These are phyloP conservation scores for Diaporthe nobilis DNA, from an alignment of 2,329 filamentous ascomycete species.

Conservation along the genomic window DNA sequence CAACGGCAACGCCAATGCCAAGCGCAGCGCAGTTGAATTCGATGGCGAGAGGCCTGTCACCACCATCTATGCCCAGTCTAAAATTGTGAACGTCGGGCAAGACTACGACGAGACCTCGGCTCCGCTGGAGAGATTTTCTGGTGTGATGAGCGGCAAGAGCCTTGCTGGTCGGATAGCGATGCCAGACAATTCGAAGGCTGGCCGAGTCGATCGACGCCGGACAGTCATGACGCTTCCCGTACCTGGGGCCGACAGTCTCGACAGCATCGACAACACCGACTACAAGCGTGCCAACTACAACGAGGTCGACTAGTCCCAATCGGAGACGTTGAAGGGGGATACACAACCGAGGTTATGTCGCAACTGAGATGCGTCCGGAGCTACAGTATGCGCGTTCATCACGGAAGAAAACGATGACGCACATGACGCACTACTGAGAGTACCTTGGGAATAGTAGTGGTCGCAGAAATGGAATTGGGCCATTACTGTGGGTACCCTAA, in stretches of 20 bases:
- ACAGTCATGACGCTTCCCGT: slow-evolving; percentile 15
- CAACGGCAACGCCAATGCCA: slow-evolving; percentile 48
- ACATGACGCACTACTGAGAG: neutral
- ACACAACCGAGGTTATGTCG: neutral
- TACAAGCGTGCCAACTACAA: slow-evolving; percentile 9
- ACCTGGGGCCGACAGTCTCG: neutral
- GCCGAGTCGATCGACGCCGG: neutral
- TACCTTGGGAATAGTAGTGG: neutral
- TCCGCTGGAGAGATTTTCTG: slow-evolving; percentile 41
- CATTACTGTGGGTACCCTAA: too few relatives aligned
- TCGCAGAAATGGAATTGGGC: neutral
- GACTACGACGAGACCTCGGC: slow-evolving; percentile 35
- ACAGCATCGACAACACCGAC: neutral
- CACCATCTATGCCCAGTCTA: slow-evolving; percentile 45
- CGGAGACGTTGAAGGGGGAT: neutral
- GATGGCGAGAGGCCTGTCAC: slow-evolving; percentile 43
- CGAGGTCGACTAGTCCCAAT: slow-evolving; percentile 22
- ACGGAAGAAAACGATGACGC: neutral
- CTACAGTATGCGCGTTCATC: too few relatives aligned
- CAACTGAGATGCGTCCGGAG: neutral
- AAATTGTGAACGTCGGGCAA: slow-evolving; percentile 41
- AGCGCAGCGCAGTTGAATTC: slow-evolving; percentile 46
- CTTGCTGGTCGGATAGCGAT: slow-evolving; percentile 39
- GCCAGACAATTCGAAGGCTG: neutral
- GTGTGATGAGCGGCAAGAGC: slow-evolving; percentile 35